Conservation (phyloP, 345 rosid species). For the Gossypium anomalum region DNA sequence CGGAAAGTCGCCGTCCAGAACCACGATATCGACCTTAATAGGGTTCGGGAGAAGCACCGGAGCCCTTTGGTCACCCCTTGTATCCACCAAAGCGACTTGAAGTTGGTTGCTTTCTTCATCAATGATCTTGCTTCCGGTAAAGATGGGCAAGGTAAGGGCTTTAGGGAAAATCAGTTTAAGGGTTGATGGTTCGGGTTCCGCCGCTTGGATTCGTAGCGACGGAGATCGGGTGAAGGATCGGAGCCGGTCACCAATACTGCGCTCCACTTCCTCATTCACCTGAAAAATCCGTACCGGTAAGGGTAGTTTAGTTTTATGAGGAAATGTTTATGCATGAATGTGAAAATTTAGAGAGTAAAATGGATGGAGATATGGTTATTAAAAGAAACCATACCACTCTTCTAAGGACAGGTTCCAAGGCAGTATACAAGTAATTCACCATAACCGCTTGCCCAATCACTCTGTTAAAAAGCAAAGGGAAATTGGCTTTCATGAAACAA, state of each 20-base stretch:
- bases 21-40: conserved; percentile 64
- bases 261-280: conserved; percentile 82
- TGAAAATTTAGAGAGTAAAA: no score
- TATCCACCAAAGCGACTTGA: conserved; percentile 47
- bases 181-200: conserved; percentile 39
- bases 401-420: conserved; percentile 76
- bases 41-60: conserved; percentile 38
- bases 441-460: conserved; percentile 49
- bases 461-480: conserved; percentile 30
- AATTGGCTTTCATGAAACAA: not conserved
- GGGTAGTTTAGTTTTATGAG: not conserved
- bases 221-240: conserved; percentile 39
- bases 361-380: no score
- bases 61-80: conserved; percentile 11
- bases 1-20: conserved; percentile 79
- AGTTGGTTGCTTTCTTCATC: conserved; percentile 42
- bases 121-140: conserved; percentile 44
- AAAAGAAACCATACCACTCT: conserved; percentile 54
- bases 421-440: conserved; percentile 44
- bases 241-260: conserved; percentile 32
- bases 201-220: conserved; percentile 40
- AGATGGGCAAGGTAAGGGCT: conserved; percentile 32
- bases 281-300: conserved; percentile 17
- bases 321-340: not conserved
- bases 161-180: conserved; percentile 34